phyloP scores from a whole-genome alignment of 257 asterid species.

The Thymus quinquecostatus region DNA sequence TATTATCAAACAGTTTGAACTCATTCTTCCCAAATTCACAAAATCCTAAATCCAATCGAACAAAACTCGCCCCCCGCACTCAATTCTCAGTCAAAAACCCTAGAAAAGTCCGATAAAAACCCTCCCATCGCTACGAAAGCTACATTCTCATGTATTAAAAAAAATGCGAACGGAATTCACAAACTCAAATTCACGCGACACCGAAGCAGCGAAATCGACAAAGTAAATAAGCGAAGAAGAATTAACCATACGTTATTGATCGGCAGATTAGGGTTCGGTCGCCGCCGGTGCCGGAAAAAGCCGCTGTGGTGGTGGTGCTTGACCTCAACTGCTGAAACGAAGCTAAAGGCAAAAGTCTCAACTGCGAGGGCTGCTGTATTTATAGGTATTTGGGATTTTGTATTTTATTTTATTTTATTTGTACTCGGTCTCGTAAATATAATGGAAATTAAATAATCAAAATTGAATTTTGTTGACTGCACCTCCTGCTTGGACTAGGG shows the following conservation, averaged over 20 bases:
- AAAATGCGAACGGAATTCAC: background rate
- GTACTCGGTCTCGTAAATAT: background rate
- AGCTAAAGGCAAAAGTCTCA: slow-evolving; percentile 14
- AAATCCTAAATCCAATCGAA: background rate
- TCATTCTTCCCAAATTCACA: background rate
- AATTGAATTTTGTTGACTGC: slow-evolving; percentile 19
- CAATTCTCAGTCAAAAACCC: slow-evolving; percentile 15
- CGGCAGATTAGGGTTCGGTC: background rate
- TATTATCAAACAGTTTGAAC: background rate
- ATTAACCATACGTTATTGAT: slow-evolving; percentile 6
- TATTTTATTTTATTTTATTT: slow-evolving; percentile 2
- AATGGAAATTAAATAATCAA: background rate
- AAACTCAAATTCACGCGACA: background rate
- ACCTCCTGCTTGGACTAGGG: slow-evolving; percentile 17
- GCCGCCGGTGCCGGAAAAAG: slow-evolving; percentile 2
- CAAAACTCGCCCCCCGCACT: background rate
- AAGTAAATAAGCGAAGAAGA: background rate
- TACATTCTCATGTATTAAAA: background rate
- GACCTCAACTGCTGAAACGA: slow-evolving; percentile 2
- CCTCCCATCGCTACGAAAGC: background rate
- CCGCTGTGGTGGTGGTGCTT: background rate
- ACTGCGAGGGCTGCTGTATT: slow-evolving; percentile 5
- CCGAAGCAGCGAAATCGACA: background rate
- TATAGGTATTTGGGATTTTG: slow-evolving; percentile 22
- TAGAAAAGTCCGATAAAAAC: background rate